Base-by-base conservation (phyloP, 257 asterid species). In the Osmanthus fragrans region DNA sequence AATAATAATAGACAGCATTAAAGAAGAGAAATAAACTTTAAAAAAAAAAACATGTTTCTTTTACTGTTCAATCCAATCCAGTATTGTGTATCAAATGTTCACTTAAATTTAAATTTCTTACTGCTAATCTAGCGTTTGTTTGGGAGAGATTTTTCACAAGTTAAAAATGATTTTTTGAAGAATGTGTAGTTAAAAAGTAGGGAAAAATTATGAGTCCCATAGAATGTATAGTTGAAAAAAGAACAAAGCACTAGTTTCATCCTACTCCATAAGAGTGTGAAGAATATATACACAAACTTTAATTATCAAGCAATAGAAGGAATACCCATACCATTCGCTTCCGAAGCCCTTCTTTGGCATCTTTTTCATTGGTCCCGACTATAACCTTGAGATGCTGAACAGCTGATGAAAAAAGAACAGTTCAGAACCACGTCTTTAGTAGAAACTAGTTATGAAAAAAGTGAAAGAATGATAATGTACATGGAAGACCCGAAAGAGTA, bases 251-350 rank as follows among this genome's bases (percentile, higher is more conserved):
- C 98, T 91, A 54, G 27, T 54, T 54, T 19, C 64, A 54, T 6
- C 10, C 56, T 47, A 15, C 15, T 19, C 64, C 64, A n/a, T 2
- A 54, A 54, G 64, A 54, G 27, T 27, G 19, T 6, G 21, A 47
- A 21, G 42, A 29, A 13, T 39, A 65, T 12, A 11, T 2, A 6
- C 12, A 49, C 19, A 29, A 73, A 30, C n/a, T 68, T 49, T 23
- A 45, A 42, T 11, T 21, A 70, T 74, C 25, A 77, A 73, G 60
- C 56, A 37, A 58, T 47, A 25, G 19, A 49, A 30, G 64, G 67
- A 77, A 42, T 10, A 78, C 75, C 19, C 92, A 66, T 90, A 94
- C 98, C 94, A 74, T 77, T 33, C 85, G 89, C 85, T 92, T 94
- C 83, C 96, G 85, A 77, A 82, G 85, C 36, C 34, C 80, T 54